These are phyloP conservation scores for Hsuehochloa calcarea DNA, from an alignment of 176 grass and related monocot species.

Conservation along the genomic window DNA sequence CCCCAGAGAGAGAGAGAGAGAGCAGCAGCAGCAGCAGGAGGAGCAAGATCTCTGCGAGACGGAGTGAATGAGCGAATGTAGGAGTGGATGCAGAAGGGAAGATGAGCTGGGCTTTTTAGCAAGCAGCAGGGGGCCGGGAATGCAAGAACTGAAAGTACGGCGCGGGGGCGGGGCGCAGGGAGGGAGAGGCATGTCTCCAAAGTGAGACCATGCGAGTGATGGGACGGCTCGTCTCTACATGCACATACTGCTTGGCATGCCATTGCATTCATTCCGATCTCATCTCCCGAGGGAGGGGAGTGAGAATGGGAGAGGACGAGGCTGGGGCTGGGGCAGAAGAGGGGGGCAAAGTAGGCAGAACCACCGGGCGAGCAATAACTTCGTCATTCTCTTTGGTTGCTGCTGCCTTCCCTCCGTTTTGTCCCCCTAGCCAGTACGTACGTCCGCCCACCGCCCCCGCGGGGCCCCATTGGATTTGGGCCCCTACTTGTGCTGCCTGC, in stretches of 20 bases:
- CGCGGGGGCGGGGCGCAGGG: neutral
- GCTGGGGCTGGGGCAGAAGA: too few relatives aligned
- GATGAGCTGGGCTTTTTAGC: neutral
- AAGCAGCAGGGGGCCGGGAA: neutral
- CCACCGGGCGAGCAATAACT: conserved; percentile 40
- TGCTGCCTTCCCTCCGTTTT: conserved; percentile 34
- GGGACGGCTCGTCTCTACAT: conserved; percentile 41
- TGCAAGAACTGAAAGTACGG: conserved; percentile 36
- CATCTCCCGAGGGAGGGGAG: conserved; percentile 31
- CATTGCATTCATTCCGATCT: conserved; percentile 49
- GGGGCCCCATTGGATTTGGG: neutral
- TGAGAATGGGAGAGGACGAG: neutral
- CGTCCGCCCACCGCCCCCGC: neutral
- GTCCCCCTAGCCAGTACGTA: conserved; percentile 34
- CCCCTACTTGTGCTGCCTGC: neutral
- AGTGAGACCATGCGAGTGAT: neutral
- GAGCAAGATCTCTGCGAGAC: neutral
- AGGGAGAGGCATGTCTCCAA: neutral
- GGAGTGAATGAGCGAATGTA: neutral
- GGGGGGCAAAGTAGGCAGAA: conserved; percentile 3
- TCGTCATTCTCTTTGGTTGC: conserved; percentile 7
- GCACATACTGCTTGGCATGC: neutral
- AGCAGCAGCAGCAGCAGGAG: conserved; percentile 10
- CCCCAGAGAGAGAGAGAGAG: neutral
- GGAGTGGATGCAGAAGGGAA: neutral